These are phyloP conservation scores for Pseudotsuga menziesii DNA, from an alignment of 75 land plant species.

Conservation along the genomic window DNA sequence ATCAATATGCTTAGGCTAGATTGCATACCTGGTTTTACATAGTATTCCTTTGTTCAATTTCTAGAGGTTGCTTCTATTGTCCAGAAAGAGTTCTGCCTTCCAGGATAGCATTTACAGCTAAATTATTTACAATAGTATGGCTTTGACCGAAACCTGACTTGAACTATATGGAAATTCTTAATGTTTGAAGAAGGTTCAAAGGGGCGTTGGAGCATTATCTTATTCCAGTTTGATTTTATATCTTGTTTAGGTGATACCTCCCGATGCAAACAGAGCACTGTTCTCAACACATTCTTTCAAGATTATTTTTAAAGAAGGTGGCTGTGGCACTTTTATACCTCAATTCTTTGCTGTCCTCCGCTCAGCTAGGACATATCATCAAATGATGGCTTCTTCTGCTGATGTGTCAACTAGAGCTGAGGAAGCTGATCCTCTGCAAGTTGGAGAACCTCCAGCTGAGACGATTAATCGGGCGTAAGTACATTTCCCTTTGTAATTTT, in stretches of 20 bases:
- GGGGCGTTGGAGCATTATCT: background rate
- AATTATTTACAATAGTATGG: no score
- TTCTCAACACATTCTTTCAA: slow-evolving; percentile 89
- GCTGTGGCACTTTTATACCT: slow-evolving; percentile 98
- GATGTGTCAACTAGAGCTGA: slow-evolving; percentile 38
- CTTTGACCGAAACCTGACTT: no score
- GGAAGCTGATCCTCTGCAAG: slow-evolving; percentile 85
- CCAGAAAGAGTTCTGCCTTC: no score
- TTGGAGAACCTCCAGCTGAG: slow-evolving; percentile 78
- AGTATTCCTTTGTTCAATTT: no score
- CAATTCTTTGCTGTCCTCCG: slow-evolving; percentile 71
- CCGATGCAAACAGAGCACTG: slow-evolving; percentile 69
- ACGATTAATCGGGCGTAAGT: slow-evolving; percentile 96
- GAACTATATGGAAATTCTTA: no score
- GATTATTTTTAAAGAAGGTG: slow-evolving; percentile 97
- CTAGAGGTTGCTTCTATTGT: no score
- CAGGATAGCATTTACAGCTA: no score
- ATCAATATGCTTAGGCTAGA: no score
- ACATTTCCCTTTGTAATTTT: background rate
- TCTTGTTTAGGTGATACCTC: slow-evolving; percentile 75
- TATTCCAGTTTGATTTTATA: background rate
- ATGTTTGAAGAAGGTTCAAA: background rate
- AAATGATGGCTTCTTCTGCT: slow-evolving; percentile 16
- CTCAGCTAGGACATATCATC: slow-evolving; percentile 58
- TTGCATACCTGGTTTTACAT: no score